Percentiles rank a stretch among this genome's conserved stretches.
Conservation (phyloP, 345 rosid species). For the Eucalyptus sp. region DNA sequence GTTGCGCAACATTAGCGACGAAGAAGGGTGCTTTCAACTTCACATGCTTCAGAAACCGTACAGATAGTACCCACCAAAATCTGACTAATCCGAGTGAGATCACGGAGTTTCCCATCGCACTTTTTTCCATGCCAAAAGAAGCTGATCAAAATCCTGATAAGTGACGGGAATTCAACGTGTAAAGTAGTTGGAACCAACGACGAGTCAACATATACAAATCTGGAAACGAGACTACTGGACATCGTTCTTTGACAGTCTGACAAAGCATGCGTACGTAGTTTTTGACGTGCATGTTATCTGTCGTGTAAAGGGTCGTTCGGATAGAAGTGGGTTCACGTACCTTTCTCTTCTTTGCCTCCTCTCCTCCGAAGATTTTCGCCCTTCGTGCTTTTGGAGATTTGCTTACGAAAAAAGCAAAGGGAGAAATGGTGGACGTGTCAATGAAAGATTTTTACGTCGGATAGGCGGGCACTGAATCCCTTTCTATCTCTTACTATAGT, state of each 20-base stretch:
- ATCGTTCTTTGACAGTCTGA: neutral
- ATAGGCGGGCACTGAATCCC: neutral
- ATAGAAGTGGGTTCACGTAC: conserved; percentile 1
- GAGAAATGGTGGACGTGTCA: neutral
- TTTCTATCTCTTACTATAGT: neutral
- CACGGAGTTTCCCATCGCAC: neutral
- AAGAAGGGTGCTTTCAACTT: neutral
- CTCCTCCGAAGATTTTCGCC: neutral
- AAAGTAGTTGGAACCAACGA: neutral
- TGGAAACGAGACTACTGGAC: neutral
- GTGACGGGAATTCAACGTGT: neutral
- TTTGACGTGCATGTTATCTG: conserved; percentile 5
- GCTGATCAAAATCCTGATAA: neutral
- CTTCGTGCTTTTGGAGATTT: neutral
- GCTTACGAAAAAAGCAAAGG: neutral
- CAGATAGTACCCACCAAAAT: neutral
- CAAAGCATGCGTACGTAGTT: neutral
- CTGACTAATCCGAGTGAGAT: neutral
- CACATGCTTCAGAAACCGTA: neutral
- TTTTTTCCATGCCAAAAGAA: neutral
- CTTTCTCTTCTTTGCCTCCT: neutral
- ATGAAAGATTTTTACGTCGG: neutral
- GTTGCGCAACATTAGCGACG: neutral
- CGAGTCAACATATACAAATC: neutral
- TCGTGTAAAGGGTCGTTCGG: conserved; percentile 38